phyloP scores from a whole-genome alignment of 148 eudicot species.

The Persicaria tinctoria region DNA sequence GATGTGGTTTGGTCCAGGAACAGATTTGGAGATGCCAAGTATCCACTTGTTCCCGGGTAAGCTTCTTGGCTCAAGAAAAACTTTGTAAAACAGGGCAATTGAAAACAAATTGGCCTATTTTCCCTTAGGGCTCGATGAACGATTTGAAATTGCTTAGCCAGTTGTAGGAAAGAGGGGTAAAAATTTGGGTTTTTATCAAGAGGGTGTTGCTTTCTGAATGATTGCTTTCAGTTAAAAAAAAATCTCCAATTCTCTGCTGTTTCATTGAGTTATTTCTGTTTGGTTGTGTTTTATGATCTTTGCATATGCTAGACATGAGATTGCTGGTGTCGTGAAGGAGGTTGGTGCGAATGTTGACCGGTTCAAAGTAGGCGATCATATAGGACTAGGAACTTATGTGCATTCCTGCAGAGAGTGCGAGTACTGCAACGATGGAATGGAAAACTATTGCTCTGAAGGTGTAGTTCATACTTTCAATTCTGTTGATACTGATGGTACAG shows the following conservation, averaged over 20 bases:
- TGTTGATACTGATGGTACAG: conserved; percentile 24
- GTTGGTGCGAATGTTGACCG: conserved; percentile 34
- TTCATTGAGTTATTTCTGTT: neutral
- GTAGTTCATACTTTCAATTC: conserved; percentile 8
- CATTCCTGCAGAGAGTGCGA: conserved; percentile 39
- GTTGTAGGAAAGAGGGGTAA: neutral
- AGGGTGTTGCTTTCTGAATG: neutral
- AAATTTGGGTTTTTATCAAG: neutral
- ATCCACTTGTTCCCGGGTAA: conserved; percentile 91
- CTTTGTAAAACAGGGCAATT: neutral
- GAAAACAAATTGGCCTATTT: neutral
- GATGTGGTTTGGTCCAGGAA: conserved; percentile 79
- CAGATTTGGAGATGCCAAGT: conserved; percentile 38
- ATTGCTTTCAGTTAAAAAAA: neutral
- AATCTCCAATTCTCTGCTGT: neutral
- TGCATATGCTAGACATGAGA: conserved; percentile 31
- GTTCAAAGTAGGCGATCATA: conserved; percentile 33
- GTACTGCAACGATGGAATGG: conserved; percentile 18
- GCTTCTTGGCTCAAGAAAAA: neutral
- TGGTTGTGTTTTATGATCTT: neutral
- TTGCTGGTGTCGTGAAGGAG: conserved; percentile 34
- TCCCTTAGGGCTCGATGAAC: too few species aligned
- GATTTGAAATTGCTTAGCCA: neutral
- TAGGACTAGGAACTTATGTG: conserved; percentile 31
- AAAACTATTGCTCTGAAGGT: conserved; percentile 30